These are phyloP conservation scores for Tulasnella sp. DNA, from an alignment of 768 basidiomycete genomes.

Conservation along the genomic window DNA sequence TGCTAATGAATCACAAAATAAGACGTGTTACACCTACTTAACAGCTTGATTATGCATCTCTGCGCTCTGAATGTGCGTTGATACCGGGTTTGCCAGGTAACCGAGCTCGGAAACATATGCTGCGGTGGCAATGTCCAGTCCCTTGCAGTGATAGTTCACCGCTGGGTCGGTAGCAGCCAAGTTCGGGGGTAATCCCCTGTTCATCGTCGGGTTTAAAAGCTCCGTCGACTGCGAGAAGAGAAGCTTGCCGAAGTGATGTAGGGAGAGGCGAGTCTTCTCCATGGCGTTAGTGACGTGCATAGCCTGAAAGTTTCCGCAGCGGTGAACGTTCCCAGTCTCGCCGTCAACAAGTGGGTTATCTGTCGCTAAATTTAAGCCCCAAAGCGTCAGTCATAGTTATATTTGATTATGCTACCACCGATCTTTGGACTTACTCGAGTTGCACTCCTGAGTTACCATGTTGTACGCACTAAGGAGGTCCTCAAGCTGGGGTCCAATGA, in stretches of 20 bases:
- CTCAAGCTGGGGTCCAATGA: slow-evolving; percentile 77
- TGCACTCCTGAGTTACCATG: slow-evolving; percentile 63
- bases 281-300: slow-evolving; percentile 77
- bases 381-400: background rate
- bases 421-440: slow-evolving; percentile 50
- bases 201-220: slow-evolving; percentile 70
- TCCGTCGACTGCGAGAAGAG: slow-evolving; percentile 61
- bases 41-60: slow-evolving; percentile 91
- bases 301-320: slow-evolving; percentile 86
- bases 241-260: slow-evolving; percentile 62
- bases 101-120: slow-evolving; percentile 78
- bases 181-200: slow-evolving; percentile 72
- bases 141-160: slow-evolving; percentile 74
- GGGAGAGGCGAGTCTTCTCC: slow-evolving; percentile 70
- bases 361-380: slow-evolving; percentile 54
- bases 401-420: background rate
- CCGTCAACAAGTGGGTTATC: slow-evolving; percentile 79
- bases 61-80: slow-evolving; percentile 73
- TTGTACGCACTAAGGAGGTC: slow-evolving; percentile 57
- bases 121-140: slow-evolving; percentile 73
- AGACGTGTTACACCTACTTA: slow-evolving; percentile 58
- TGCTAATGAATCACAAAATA: no score
- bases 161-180: slow-evolving; percentile 72
- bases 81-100: slow-evolving; percentile 72
- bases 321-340: slow-evolving; percentile 53